Conservation (phyloP, 495 filamentous ascomycete species). For the Xylaria telfairii region DNA sequence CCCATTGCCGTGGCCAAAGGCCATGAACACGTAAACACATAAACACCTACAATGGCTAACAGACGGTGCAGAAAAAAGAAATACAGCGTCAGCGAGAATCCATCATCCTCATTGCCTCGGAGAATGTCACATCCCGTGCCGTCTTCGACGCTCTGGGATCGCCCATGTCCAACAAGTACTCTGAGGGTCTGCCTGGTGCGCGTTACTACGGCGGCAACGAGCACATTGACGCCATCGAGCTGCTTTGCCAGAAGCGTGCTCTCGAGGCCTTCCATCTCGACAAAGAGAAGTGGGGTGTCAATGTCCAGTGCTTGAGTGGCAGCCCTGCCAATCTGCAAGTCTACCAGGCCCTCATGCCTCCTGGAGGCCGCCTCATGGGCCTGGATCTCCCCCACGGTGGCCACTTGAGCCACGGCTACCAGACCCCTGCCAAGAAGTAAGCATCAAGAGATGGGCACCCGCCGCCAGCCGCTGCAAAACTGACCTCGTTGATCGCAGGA, state of each 20-base stretch:
- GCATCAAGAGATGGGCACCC: slow-evolving; percentile 36
- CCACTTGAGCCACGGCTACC: slow-evolving; percentile 97
- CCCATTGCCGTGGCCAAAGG: neutral
- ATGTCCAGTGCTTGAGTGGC: slow-evolving; percentile 93
- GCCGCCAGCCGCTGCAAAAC: neutral
- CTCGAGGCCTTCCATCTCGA: slow-evolving; percentile 90
- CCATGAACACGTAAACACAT: slow-evolving; percentile 24
- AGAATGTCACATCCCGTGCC: slow-evolving; percentile 87
- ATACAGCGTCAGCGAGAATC: slow-evolving; percentile 98
- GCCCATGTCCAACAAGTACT: slow-evolving; percentile 98
- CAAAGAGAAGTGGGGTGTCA: slow-evolving; percentile 93
- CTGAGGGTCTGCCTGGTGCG: slow-evolving; percentile 96
- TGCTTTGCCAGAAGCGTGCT: slow-evolving; percentile 93
- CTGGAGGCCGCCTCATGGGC: slow-evolving; percentile 96
- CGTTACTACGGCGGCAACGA: slow-evolving; percentile 99
- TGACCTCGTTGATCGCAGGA: slow-evolving; percentile 56
- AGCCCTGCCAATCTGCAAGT: slow-evolving; percentile 97
- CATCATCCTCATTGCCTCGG: slow-evolving; percentile 95
- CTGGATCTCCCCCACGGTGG: slow-evolving; percentile 97
- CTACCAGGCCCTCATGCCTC: slow-evolving; percentile 98
- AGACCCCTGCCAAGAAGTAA: slow-evolving; percentile 89
- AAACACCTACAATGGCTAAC: slow-evolving; percentile 22
- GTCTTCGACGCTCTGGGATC: slow-evolving; percentile 90
- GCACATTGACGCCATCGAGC: slow-evolving; percentile 96
- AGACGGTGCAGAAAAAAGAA: slow-evolving; percentile 76